Evolutionary conservation across 1,284 basidiomycete species (phyloP).

Genomic region (Microbotryum intermedium): DNA sequence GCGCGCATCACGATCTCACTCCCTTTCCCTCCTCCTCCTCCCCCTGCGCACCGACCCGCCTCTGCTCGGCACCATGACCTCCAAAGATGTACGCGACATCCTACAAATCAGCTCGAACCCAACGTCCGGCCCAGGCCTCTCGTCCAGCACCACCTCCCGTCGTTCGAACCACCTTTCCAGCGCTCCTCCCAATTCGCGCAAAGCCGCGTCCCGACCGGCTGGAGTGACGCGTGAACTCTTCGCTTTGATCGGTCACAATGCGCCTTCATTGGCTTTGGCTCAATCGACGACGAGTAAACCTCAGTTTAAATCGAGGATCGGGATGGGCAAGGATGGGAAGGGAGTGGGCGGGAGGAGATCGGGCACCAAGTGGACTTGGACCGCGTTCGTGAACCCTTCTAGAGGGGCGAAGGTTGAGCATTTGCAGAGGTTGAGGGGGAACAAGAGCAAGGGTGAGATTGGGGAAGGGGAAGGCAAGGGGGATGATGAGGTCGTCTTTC

Average conservation of each 20-base stretch:
- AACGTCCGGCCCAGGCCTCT: not conserved
- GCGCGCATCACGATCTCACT: not conserved
- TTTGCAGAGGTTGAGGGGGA: too few relatives aligned
- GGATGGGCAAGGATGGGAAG: too few relatives aligned
- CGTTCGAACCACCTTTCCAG: conserved; percentile 8
- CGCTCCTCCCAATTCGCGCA: conserved; percentile 13
- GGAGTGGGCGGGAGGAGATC: not conserved
- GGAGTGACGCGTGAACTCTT: conserved; percentile 90
- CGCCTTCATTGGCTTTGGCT: conserved; percentile 42
- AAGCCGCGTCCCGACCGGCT: conserved; percentile 48
- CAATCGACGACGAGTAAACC: conserved; percentile 51
- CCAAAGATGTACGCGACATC: conserved; percentile 31
- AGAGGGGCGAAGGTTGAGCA: conserved; percentile 29
- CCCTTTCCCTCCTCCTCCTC: not conserved
- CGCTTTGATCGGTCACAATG: conserved; percentile 80
- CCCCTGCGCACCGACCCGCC: not conserved
- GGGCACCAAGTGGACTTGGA: conserved; percentile 10
- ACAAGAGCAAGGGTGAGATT: too few relatives aligned
- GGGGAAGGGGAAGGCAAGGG: conserved; percentile 38
- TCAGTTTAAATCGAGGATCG: conserved; percentile 74
- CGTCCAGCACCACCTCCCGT: not conserved
- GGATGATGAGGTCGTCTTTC: conserved; percentile 33
- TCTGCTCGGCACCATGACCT: not conserved
- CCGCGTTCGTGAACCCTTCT: conserved; percentile 37
- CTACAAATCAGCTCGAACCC: conserved; percentile 18